Evolutionary conservation across 495 filamentous ascomycete species (phyloP).

Genomic region (Aspergillus sclerotiicarbonarius): DNA sequence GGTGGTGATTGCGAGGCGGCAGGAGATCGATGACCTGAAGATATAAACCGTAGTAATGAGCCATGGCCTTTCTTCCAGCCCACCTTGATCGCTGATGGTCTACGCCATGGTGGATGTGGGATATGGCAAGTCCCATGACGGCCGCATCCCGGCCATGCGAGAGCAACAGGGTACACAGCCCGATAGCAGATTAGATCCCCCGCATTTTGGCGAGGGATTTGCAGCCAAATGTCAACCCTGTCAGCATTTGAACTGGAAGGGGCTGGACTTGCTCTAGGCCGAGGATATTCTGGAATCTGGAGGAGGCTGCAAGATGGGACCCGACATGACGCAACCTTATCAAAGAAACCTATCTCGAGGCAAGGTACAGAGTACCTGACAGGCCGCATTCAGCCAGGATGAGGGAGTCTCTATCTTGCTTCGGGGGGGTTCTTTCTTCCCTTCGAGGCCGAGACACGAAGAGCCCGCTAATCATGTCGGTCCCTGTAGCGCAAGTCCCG

Average conservation of each 20-base stretch:
- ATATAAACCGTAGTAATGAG: neutral
- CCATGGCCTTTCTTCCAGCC: neutral
- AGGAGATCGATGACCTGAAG: neutral
- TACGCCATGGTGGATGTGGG: too few species aligned
- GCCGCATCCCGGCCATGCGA: neutral
- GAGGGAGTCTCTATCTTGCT: too few species aligned
- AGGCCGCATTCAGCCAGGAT: neutral
- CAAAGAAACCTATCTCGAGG: too few species aligned
- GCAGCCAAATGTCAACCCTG: neutral
- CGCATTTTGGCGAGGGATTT: neutral
- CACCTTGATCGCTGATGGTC: too few species aligned
- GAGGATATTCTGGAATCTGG: neutral
- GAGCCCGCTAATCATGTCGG: neutral
- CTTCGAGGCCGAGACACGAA: neutral
- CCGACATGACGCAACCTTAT: neutral
- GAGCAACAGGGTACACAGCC: neutral
- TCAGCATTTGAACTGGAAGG: conserved; percentile 1
- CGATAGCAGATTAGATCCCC: neutral
- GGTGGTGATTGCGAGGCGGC: neutral
- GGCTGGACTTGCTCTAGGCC: conserved; percentile 10
- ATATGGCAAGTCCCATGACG: neutral
- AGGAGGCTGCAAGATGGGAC: neutral
- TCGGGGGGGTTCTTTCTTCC: neutral
- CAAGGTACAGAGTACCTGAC: neutral
- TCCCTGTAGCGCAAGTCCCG: conserved; percentile 2